phyloP scores from a whole-genome alignment of 1,284 basidiomycete species.

The Ustilago hordei region DNA sequence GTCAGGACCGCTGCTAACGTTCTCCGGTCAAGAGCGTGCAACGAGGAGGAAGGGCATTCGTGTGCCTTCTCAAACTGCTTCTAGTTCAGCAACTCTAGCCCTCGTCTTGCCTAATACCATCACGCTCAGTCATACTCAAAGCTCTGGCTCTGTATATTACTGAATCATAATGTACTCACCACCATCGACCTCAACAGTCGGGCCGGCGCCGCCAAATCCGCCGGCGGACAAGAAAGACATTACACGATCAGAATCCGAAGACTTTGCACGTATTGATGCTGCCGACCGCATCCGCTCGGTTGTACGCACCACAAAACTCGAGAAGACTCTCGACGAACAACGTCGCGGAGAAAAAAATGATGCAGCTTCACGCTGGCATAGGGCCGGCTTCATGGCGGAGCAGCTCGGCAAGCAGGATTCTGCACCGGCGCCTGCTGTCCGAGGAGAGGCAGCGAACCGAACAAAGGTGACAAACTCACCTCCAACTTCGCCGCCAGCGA shows the following conservation, averaged over 20 bases:
- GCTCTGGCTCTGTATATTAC: background rate
- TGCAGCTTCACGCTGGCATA: constrained; percentile 33
- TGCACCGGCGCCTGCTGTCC: constrained; percentile 34
- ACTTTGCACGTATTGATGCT: constrained; percentile 37
- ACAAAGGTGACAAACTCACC: constrained; percentile 9
- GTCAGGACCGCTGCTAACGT: background rate
- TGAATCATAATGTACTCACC: background rate
- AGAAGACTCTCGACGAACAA: constrained; percentile 41
- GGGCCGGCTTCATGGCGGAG: constrained; percentile 36
- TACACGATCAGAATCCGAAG: constrained; percentile 5
- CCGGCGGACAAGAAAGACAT: background rate
- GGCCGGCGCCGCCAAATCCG: background rate
- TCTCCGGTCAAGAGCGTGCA: background rate
- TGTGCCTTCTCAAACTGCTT: no score
- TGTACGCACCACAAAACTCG: constrained; percentile 22
- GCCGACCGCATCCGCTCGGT: constrained; percentile 39
- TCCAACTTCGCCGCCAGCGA: background rate
- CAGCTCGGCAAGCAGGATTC: constrained; percentile 36
- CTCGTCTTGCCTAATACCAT: no score
- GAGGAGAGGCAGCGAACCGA: constrained; percentile 21
- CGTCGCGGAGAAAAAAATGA: constrained; percentile 43
- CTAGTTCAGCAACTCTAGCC: no score
- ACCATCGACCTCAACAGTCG: background rate
- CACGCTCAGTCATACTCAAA: background rate
- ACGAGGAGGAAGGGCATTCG: background rate